Conservation (phyloP, 441 rosid species). For the California macrophylla region DNA sequence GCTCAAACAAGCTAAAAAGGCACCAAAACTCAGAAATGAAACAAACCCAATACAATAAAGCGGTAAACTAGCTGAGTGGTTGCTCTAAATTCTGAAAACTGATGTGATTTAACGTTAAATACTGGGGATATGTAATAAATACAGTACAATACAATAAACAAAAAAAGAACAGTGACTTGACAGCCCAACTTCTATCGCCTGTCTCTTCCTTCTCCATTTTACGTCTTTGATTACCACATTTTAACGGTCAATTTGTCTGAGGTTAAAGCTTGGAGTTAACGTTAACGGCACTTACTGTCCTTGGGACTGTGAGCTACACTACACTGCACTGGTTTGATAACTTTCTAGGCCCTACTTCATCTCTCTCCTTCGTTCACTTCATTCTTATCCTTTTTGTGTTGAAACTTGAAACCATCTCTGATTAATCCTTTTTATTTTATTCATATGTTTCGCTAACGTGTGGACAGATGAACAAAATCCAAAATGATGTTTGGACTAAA, state of each 20-base stretch:
- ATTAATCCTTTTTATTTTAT: too few relatives aligned
- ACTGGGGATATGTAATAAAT: slow-evolving; percentile 20
- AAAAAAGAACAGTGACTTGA: slow-evolving; percentile 42
- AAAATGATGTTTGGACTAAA: too few relatives aligned
- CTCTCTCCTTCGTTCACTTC: neutral
- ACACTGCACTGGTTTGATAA: neutral
- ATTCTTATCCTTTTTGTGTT: neutral
- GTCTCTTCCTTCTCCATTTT: too few relatives aligned
- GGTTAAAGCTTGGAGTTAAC: neutral
- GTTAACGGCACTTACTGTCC: neutral
- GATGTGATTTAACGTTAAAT: slow-evolving; percentile 59
- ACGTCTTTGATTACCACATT: too few relatives aligned
- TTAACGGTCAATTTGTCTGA: neutral
- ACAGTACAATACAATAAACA: neutral
- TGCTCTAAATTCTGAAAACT: slow-evolving; percentile 21
- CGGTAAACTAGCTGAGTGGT: neutral
- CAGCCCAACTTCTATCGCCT: slow-evolving; percentile 34
- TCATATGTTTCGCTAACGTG: too few relatives aligned
- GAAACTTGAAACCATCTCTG: neutral
- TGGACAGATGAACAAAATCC: too few relatives aligned
- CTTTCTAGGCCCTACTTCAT: neutral
- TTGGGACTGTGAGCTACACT: neutral
- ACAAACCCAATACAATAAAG: neutral
- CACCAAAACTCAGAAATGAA: neutral
- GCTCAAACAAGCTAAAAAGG: slow-evolving; percentile 5